These are phyloP conservation scores for Dalbergia oliveri DNA, from an alignment of 306 rosid genomes.

Conservation along the genomic window DNA sequence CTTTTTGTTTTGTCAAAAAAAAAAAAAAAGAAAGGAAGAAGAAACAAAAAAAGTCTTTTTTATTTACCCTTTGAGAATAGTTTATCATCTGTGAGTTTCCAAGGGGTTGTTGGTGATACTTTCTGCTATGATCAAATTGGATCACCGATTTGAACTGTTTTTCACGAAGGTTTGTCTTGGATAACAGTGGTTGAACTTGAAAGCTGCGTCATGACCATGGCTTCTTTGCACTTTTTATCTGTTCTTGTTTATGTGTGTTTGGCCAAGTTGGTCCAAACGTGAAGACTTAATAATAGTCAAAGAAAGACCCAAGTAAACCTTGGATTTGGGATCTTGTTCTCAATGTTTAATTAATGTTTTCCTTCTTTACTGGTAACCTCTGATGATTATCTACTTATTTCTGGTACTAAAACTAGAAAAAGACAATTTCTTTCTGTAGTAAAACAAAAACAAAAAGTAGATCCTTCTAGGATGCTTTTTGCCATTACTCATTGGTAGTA, in stretches of 20 bases:
- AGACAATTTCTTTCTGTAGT: constrained; percentile 28
- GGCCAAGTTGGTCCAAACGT: constrained; percentile 33
- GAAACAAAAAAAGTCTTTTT: background rate
- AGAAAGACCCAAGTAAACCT: constrained; percentile 1
- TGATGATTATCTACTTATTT: constrained; percentile 34
- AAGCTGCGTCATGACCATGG: constrained; percentile 33
- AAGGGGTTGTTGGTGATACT: constrained; percentile 38
- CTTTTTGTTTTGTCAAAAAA: constrained; percentile 7
- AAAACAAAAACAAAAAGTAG: constrained; percentile 14
- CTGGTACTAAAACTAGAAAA: constrained; percentile 29
- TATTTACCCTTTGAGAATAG: constrained; percentile 19
- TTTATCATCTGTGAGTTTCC: constrained; percentile 30
- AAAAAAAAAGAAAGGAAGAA: background rate
- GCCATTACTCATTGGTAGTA: constrained; percentile 31
- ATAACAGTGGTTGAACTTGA: constrained; percentile 25
- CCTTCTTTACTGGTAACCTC: constrained; percentile 37
- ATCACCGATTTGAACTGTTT: constrained; percentile 37
- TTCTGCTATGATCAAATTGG: constrained; percentile 34
- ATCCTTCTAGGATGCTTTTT: constrained; percentile 19
- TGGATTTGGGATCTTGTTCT: constrained; percentile 40
- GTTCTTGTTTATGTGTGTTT: constrained; percentile 41
- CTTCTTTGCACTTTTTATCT: constrained; percentile 44
- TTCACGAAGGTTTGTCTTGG: constrained; percentile 24
- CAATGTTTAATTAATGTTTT: constrained; percentile 26
- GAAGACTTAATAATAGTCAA: constrained; percentile 33